Conservation (phyloP, 352 stramenopile genomes). For the Vaucheria bursata region DNA sequence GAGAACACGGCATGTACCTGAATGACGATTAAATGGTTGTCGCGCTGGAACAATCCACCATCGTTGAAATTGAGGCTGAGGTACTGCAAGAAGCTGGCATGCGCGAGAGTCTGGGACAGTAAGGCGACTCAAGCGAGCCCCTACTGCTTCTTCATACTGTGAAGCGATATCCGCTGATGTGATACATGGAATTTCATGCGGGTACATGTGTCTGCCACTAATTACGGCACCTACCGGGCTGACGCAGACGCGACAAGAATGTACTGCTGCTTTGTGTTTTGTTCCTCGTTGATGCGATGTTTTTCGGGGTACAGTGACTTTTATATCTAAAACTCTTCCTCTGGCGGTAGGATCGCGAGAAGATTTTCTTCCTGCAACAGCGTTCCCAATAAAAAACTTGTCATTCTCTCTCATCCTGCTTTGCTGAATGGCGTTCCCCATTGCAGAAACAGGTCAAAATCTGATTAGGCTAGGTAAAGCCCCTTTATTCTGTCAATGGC, state of each 20-base stretch:
- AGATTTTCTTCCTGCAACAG: neutral
- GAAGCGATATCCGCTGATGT: neutral
- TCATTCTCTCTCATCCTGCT: neutral
- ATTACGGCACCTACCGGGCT: neutral
- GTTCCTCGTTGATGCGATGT: neutral
- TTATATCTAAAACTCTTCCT: neutral
- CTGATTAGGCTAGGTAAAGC: no score
- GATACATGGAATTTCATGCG: neutral
- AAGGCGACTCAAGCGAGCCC: neutral
- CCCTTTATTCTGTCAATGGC: no score
- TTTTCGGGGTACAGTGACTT: neutral
- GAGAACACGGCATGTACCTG: slow-evolving; percentile 70
- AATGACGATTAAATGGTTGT: slow-evolving; percentile 74
- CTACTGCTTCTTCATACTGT: slow-evolving; percentile 8
- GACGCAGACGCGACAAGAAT: neutral
- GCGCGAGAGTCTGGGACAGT: slow-evolving; percentile 12
- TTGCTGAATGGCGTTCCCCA: no score
- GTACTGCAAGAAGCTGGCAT: slow-evolving; percentile 18
- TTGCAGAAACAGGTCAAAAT: no score
- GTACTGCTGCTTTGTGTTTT: neutral
- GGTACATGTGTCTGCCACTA: neutral
- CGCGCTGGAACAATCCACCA: slow-evolving; percentile 2
- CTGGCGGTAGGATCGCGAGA: neutral
- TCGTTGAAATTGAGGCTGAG: neutral
- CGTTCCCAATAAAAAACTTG: neutral